Evolutionary conservation across 352 stramenopile species (phyloP), one percentile per base, ranked within the genome.

Genomic region (Globisporangium viniferum): DNA sequence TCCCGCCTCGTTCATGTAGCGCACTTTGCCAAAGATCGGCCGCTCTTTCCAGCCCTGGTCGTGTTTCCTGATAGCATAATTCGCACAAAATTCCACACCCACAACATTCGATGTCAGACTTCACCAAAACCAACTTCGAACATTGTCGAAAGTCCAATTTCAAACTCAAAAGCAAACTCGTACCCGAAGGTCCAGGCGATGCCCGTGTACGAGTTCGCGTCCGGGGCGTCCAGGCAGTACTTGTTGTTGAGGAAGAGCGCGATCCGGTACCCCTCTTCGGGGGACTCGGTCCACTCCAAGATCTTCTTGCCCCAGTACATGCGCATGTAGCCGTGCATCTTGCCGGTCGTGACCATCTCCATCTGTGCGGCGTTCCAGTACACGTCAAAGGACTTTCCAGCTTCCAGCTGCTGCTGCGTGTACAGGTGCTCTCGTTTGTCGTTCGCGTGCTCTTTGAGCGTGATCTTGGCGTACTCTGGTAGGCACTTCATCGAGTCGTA

Each of bases 231-330:
- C 36, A 99, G 85, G 0, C 92, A 90, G 76, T 99, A 99, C 79
- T 98, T 98, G 81, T 99, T 98, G 85, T 99, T 99, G 35, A 99
- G 91, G 31, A 97, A 95, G 39, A 99, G 85, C 14, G 93, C 96
- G 5, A 84, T 95, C n/a, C 84, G 68, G 29, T 99, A 93, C 6
- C 96, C 97, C 69, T 98, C 82, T 44, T 89, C 74, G 0, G 97
- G 97, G 10, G 86, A 88, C 24, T 76, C 59, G 1, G 97, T 99
- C 98, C 98, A 99, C 75, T 99, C 97, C 18, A 99, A 80, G 59
- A 99, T 97, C 76, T 99, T 99, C 80, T 99, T 99, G 48, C 92
- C 97, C 98, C 98, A 99, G 80, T 99, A 99, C 98, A 99, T 99
- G 59, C 97, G 91, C 86, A 96, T 93, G 74, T 93, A 97, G 71